Conservation (phyloP, 805 yeast genomes). For the Metschnikowia picachoensis region DNA sequence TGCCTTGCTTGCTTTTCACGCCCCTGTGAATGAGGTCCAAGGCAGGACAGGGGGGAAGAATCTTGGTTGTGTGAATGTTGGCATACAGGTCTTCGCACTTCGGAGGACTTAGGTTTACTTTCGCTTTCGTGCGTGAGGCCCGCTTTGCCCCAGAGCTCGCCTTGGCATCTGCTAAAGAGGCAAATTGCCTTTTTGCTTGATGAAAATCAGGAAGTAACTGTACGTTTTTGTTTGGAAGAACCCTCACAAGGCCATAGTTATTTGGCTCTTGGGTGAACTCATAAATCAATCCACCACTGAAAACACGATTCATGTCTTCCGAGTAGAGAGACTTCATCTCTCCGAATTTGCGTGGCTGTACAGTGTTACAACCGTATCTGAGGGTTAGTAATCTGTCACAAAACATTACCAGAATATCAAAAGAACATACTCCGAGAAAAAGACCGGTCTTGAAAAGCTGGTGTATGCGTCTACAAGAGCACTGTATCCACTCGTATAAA, state of each 20-base stretch:
- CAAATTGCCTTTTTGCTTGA: conserved; percentile 46
- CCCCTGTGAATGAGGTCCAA: conserved; percentile 46
- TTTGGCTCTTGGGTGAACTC: conserved; percentile 78
- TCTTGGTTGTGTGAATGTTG: conserved; percentile 37
- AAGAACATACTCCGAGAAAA: conserved; percentile 70
- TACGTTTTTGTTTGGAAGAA: conserved; percentile 40
- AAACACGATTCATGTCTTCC: conserved; percentile 64
- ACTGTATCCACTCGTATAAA: conserved; percentile 66
- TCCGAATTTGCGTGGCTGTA: conserved; percentile 72
- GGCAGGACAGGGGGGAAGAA: conserved; percentile 45
- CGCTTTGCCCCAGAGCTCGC: conserved; percentile 20
- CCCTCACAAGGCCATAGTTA: conserved; percentile 69
- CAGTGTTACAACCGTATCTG: conserved; percentile 73
- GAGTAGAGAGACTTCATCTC: conserved; percentile 73
- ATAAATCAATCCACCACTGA: conserved; percentile 83
- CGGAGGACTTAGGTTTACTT: conserved; percentile 14
- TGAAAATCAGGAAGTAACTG: conserved; percentile 47
- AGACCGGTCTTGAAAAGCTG: conserved; percentile 69
- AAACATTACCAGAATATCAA: neutral
- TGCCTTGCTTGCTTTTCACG: conserved; percentile 45
- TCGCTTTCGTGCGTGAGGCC: conserved; percentile 12
- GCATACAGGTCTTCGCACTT: conserved; percentile 31
- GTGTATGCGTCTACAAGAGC: conserved; percentile 67
- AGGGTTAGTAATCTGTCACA: conserved; percentile 12
- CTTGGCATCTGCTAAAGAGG: conserved; percentile 29